A percentile compares a stretch with the other conserved stretches of the same genome.
Conservation (phyloP, 129 eudicot genomes). For the Lactuca saligna region DNA sequence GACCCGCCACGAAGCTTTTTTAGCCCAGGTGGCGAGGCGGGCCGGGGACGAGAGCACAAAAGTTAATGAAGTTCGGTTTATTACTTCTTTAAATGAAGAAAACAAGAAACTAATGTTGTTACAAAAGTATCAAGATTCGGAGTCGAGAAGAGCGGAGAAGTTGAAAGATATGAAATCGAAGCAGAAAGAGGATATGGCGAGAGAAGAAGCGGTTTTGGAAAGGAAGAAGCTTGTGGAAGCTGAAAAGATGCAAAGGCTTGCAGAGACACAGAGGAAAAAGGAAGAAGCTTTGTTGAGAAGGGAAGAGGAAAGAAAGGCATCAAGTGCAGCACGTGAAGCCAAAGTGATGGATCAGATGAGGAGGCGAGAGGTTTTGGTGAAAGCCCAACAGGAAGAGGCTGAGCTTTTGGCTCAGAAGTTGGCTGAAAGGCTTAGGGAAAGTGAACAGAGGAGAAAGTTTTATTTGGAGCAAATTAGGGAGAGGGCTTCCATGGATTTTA, state of each 20-base stretch:
- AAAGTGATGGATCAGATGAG: conserved; percentile 86
- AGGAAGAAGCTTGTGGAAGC: conserved; percentile 85
- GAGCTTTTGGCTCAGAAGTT: conserved; percentile 90
- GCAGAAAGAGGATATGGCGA: conserved; percentile 94
- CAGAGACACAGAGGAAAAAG: conserved; percentile 82
- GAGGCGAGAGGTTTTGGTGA: conserved; percentile 74
- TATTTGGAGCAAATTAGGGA: conserved; percentile 94
- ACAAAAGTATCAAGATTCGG: conserved; percentile 88
- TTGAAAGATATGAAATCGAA: conserved; percentile 76
- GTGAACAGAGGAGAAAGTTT: conserved; percentile 91
- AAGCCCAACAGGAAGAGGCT: conserved; percentile 97
- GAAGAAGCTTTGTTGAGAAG: conserved; percentile 93
- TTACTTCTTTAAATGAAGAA: conserved; percentile 89
- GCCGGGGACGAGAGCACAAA: conserved; percentile 96
- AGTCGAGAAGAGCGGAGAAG: conserved; percentile 85
- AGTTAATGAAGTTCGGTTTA: conserved; percentile 96
- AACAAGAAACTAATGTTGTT: conserved; percentile 73
- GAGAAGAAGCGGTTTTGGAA: conserved; percentile 97
- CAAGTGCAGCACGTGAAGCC: conserved; percentile 98
- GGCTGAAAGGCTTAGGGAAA: conserved; percentile 90
- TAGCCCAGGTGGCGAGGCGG: conserved; percentile 86
- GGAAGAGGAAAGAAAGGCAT: conserved; percentile 97
- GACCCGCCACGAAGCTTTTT: conserved; percentile 79
- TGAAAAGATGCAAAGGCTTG: conserved; percentile 88
- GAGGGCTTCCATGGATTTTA: conserved; percentile 92